Conservation (phyloP, 1,284 basidiomycete species). For the Naganishia albida region DNA sequence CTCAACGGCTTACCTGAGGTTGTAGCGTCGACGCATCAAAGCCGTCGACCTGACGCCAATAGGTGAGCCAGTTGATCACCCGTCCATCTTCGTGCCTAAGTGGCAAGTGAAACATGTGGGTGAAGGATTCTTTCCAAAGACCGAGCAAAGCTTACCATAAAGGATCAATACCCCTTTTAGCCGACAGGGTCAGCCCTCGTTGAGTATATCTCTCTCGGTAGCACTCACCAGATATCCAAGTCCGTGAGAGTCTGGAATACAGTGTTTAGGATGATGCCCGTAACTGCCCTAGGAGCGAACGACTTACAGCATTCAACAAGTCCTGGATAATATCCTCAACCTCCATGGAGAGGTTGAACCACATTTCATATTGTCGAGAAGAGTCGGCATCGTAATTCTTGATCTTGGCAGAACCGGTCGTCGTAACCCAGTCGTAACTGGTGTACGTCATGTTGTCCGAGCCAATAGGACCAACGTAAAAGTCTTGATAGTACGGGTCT, state of each 20-base stretch:
- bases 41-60: constrained; percentile 19
- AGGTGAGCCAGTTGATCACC: constrained; percentile 27
- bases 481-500: constrained; percentile 37
- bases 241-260: background rate
- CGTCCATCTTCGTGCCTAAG: constrained; percentile 33
- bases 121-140: too few relatives aligned
- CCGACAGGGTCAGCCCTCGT: constrained; percentile 11
- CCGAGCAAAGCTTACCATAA: constrained; percentile 37
- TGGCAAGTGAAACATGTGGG: too few relatives aligned
- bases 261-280: background rate
- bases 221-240: constrained; percentile 14
- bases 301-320: constrained; percentile 33
- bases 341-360: constrained; percentile 27
- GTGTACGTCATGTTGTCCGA: constrained; percentile 19
- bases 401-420: constrained; percentile 38
- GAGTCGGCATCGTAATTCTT: constrained; percentile 39
- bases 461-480: constrained; percentile 45
- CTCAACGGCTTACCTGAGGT: background rate
- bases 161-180: constrained; percentile 43
- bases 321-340: constrained; percentile 44
- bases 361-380: constrained; percentile 23
- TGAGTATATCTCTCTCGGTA: too few relatives aligned
- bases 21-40: constrained; percentile 10
- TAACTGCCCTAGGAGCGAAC: background rate
- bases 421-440: constrained; percentile 36